Base-by-base conservation (phyloP, 805 yeast species). In the Nakazawaea molendinolei region DNA sequence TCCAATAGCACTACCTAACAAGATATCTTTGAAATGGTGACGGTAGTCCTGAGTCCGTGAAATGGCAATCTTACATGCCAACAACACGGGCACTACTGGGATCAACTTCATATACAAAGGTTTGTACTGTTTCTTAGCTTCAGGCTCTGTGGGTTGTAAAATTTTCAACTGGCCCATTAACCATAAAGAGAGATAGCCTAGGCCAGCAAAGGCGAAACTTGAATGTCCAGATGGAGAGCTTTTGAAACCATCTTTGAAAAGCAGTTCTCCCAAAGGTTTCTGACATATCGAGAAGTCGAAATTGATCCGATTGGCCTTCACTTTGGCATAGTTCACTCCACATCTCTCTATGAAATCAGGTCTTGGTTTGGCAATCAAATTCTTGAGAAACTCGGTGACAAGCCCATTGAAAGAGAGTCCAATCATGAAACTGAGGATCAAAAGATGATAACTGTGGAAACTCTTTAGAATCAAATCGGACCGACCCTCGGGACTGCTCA, bases 271-370 rank as follows among this genome's bases (percentile, higher is more conserved):
- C 26, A 49, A 47, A 5, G 67, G 67, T 8, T 49, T 50, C 3
- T 62, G 43, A 43, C 67, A 62, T 1, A 55, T 43, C 2, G 48
- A 45, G 7, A 47, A 30, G 21, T 50, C 48, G 36, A 47, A 49
- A 69, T 58, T 24, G 56, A 20, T 44, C 5, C 23, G 23, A 13
- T 31, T 14, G 8, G 32, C 33, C 10, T 39, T 23, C 4, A 29
- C 10, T n/a, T 9, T 63, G 58, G 30, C 66, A 39, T 55, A 52
- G 25, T 61, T 61, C 5, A 94, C 92, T n/a, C 69, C 60, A 56
- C 97, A 89, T 45, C 97, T 68, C 6, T 82, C 82, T 40, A 90
- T 59, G 52, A 87, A 85, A 58, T 89, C 97, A 0, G 97, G 97
- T 46, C 97, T 69, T 36, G 79, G 80, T 53, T 95, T 75, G 1